phyloP scores from a whole-genome alignment of 129 eudicot genomes.

The Tagetes patula region DNA sequence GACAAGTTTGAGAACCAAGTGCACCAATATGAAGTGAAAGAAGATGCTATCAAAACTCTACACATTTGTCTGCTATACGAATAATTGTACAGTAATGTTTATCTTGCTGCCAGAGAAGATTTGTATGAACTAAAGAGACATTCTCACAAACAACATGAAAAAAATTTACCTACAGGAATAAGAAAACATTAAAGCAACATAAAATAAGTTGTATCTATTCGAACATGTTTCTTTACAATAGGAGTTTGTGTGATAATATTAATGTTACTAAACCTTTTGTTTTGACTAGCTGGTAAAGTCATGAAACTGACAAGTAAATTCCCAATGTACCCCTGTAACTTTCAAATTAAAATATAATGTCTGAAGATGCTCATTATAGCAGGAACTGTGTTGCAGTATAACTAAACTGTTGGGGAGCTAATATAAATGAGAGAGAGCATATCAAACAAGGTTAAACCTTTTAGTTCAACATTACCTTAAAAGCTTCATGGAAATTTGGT shows the following conservation, averaged over 20 bases:
- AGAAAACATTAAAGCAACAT: background rate
- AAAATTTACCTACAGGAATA: background rate
- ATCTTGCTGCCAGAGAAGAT: background rate
- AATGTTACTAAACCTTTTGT: background rate
- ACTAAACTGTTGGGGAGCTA: background rate
- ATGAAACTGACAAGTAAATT: background rate
- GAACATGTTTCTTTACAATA: background rate
- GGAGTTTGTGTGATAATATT: conserved; percentile 3
- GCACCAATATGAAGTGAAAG: background rate
- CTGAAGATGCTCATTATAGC: background rate
- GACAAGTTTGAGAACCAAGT: background rate
- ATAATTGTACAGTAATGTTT: background rate
- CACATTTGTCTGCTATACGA: background rate
- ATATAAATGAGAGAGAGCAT: background rate
- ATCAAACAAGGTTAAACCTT: background rate
- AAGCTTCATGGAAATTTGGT: background rate
- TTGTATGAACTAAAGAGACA: background rate
- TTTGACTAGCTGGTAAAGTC: background rate
- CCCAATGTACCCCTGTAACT: background rate
- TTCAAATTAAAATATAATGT: background rate
- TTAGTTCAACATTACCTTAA: background rate
- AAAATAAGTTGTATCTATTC: background rate
- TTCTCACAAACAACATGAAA: background rate
- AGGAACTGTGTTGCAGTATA: background rate
- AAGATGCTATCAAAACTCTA: background rate